Evolutionary conservation across 2,329 filamentous ascomycete genomes (phyloP).

Genomic region (Calonectria montana): DNA sequence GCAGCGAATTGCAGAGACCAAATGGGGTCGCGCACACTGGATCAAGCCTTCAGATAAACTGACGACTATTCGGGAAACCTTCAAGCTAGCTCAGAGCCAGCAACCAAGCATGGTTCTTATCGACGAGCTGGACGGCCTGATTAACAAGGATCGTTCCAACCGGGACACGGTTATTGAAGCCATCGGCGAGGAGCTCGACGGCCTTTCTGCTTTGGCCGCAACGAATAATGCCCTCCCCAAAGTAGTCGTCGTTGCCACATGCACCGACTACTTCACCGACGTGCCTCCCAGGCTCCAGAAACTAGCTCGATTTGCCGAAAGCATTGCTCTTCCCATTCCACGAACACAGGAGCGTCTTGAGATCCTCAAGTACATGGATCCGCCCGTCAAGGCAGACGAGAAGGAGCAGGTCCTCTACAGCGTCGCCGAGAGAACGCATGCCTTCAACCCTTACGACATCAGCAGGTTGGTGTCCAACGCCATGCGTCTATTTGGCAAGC

Average conservation of each 20-base stretch:
- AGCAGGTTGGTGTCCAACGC: constrained; percentile 65
- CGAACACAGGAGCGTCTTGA: constrained; percentile 76
- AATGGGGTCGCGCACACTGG: constrained; percentile 77
- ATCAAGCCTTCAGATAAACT: constrained; percentile 68
- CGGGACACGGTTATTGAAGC: constrained; percentile 61
- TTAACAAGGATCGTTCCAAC: constrained; percentile 68
- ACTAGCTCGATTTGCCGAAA: constrained; percentile 71
- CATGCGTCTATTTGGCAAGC: constrained; percentile 40
- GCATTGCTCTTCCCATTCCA: constrained; percentile 82
- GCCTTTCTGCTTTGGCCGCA: constrained; percentile 56
- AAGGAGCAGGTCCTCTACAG: constrained; percentile 65
- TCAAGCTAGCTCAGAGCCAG: constrained; percentile 74
- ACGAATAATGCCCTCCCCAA: constrained; percentile 56
- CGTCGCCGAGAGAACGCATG: constrained; percentile 83
- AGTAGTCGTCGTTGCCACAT: constrained; percentile 81
- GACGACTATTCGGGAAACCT: constrained; percentile 71
- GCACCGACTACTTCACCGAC: constrained; percentile 76
- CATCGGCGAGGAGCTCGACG: constrained; percentile 67
- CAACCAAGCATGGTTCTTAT: constrained; percentile 85
- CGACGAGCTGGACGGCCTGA: constrained; percentile 79
- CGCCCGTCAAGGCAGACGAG: constrained; percentile 58
- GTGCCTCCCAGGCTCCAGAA: constrained; percentile 77
- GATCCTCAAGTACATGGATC: constrained; percentile 74
- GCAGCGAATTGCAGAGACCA: constrained; percentile 71
- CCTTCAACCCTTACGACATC: constrained; percentile 85